Evolutionary conservation across 2,329 filamentous ascomycete species (phyloP).

Genomic region (Microsporum canis): DNA sequence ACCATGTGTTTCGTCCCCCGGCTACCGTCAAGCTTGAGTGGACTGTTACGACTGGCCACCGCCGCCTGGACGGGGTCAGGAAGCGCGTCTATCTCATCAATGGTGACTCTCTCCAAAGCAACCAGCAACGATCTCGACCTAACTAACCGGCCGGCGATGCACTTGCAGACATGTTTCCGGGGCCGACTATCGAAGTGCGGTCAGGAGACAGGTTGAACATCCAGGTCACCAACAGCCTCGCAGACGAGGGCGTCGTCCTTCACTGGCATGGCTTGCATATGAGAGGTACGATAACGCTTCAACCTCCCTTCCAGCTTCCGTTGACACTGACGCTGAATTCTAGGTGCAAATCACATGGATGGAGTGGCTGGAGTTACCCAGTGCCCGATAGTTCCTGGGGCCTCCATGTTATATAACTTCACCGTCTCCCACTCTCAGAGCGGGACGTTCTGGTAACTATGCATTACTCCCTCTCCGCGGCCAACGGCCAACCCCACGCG

Average conservation of each 20-base stretch:
- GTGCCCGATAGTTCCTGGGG: conserved; percentile 53
- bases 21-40: conserved; percentile 29
- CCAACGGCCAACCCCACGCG: no score
- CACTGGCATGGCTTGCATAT: conserved; percentile 41
- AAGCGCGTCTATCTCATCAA: conserved; percentile 43
- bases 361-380: conserved; percentile 52
- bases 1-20: conserved; percentile 31
- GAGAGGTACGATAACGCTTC: conserved; percentile 19
- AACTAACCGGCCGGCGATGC: no score
- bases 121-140: neutral
- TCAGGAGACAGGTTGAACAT: conserved; percentile 38
- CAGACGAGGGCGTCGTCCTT: conserved; percentile 31
- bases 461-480: neutral
- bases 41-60: conserved; percentile 30
- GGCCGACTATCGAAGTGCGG: conserved; percentile 40
- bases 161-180: conserved; percentile 33
- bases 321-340: neutral
- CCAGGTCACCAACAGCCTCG: conserved; percentile 33
- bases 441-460: conserved; percentile 39
- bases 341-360: conserved; percentile 20
- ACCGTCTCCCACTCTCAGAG: conserved; percentile 29
- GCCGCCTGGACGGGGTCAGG: conserved; percentile 41
- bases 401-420: conserved; percentile 34
- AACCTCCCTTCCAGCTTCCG: neutral
- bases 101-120: conserved; percentile 20